Evolutionary conservation across 495 filamentous ascomycete species (phyloP).

Genomic region (Friedmanniomyces simplex): DNA sequence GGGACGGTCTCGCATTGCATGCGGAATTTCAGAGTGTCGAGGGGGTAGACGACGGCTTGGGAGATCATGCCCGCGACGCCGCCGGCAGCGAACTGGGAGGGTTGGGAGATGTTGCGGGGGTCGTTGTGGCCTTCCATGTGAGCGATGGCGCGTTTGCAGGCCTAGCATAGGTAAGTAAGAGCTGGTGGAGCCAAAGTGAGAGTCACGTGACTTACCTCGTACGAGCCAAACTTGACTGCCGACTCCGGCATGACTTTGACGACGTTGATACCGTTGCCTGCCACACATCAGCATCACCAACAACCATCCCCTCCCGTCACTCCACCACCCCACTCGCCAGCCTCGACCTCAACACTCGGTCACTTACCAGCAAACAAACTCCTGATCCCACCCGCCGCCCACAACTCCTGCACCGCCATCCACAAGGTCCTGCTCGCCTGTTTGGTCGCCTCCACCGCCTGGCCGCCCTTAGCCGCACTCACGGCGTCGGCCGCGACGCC

Average conservation of each 20-base stretch:
- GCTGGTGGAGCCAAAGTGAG: background rate
- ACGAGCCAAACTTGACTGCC: slow-evolving; percentile 92
- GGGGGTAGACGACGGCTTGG: slow-evolving; percentile 87
- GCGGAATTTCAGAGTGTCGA: slow-evolving; percentile 96
- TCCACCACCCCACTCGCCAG: too few relatives aligned
- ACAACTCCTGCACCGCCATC: slow-evolving; percentile 63
- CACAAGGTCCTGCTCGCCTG: slow-evolving; percentile 57
- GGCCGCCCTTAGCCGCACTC: slow-evolving; percentile 60
- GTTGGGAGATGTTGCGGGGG: slow-evolving; percentile 60
- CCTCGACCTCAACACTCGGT: background rate
- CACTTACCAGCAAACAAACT: slow-evolving; percentile 87
- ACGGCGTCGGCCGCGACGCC: slow-evolving; percentile 48
- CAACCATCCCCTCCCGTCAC: too few relatives aligned
- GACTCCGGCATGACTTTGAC: slow-evolving; percentile 97
- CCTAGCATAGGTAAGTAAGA: slow-evolving; percentile 37
- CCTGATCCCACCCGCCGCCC: slow-evolving; percentile 76
- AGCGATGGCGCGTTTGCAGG: slow-evolving; percentile 78
- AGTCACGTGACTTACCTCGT: slow-evolving; percentile 48
- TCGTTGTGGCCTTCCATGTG: slow-evolving; percentile 82
- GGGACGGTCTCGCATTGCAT: slow-evolving; percentile 90
- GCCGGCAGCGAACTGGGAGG: slow-evolving; percentile 84
- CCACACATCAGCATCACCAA: slow-evolving; percentile 27
- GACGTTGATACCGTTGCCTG: slow-evolving; percentile 94
- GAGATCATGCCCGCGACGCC: slow-evolving; percentile 91
- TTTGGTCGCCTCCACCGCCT: slow-evolving; percentile 53